These are phyloP conservation scores for Aureobasidium sp. DNA, from an alignment of 2,329 filamentous ascomycete genomes.

Conservation along the genomic window DNA sequence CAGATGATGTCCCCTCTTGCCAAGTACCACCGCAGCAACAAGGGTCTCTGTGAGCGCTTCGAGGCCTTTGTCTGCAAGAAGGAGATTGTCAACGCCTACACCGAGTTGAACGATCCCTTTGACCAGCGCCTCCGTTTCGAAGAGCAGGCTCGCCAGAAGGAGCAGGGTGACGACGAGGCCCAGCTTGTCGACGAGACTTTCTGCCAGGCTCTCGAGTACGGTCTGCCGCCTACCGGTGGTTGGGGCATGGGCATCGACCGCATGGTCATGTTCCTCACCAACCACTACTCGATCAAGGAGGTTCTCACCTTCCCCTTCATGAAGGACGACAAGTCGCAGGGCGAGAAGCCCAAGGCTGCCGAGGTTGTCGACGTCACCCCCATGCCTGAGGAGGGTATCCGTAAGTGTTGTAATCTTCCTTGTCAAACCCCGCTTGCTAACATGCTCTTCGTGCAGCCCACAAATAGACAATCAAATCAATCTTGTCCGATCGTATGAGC, in stretches of 20 bases:
- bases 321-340: slow-evolving; percentile 65
- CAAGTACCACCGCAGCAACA: slow-evolving; percentile 79
- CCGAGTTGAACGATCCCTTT: slow-evolving; percentile 94
- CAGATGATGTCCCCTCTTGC: slow-evolving; percentile 88
- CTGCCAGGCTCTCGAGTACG: slow-evolving; percentile 81
- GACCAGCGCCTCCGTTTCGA: slow-evolving; percentile 89
- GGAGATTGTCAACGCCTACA: slow-evolving; percentile 95
- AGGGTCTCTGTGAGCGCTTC: slow-evolving; percentile 91
- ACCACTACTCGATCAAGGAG: slow-evolving; percentile 95
- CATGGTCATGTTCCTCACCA: slow-evolving; percentile 89
- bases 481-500: neutral
- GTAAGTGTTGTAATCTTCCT: neutral
- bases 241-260: slow-evolving; percentile 97
- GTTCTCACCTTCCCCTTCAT: slow-evolving; percentile 96
- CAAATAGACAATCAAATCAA: slow-evolving; percentile 2
- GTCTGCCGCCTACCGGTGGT: slow-evolving; percentile 86
- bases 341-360: slow-evolving; percentile 45
- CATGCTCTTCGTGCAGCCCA: neutral
- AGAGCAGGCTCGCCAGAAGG: slow-evolving; percentile 94
- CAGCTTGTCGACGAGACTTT: slow-evolving; percentile 96
- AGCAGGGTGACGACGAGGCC: slow-evolving; percentile 92
- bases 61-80: slow-evolving; percentile 97
- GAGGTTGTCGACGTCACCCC: slow-evolving; percentile 57
- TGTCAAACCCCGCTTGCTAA: neutral
- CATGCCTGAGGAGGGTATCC: slow-evolving; percentile 48